phyloP scores from a whole-genome alignment of 768 basidiomycete species.

The Chalciporus pseudorubinellus region DNA sequence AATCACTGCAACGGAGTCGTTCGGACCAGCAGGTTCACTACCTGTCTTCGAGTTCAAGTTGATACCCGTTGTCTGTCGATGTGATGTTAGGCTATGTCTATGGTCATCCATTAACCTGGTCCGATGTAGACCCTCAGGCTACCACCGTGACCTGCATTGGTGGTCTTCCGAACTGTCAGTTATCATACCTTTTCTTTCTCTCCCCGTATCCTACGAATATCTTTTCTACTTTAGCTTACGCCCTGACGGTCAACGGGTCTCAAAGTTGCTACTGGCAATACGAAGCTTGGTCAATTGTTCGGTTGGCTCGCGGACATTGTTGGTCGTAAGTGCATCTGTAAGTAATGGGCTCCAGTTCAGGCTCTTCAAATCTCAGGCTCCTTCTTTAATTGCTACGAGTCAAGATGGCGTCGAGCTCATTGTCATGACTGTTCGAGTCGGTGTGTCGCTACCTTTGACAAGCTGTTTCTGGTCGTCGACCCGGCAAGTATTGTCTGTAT shows the following conservation, averaged over 20 bases:
- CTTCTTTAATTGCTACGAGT: neutral
- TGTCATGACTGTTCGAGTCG: constrained; percentile 80
- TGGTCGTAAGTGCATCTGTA: constrained; percentile 76
- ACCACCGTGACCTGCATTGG: neutral
- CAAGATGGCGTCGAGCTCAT: constrained; percentile 53
- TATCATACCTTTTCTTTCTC: neutral
- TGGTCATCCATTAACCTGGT: constrained; percentile 31
- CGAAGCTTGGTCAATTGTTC: constrained; percentile 75
- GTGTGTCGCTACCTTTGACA: constrained; percentile 75
- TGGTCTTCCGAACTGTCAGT: neutral
- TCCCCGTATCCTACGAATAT: constrained; percentile 19
- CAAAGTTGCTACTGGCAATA: constrained; percentile 70
- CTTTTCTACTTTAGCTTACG: neutral
- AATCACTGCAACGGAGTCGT: no score
- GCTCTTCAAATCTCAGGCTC: neutral
- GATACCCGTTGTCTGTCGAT: no score
- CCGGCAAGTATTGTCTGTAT: constrained; percentile 68
- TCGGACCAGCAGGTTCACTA: no score
- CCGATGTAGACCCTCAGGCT: no score
- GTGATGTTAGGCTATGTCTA: constrained; percentile 83
- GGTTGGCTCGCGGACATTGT: constrained; percentile 73
- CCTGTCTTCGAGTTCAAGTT: no score
- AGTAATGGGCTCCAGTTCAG: constrained; percentile 28
- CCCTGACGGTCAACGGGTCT: constrained; percentile 66
- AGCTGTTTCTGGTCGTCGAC: constrained; percentile 64